Evolutionary conservation across 2,329 filamentous ascomycete genomes (phyloP).

Genomic region (Pseudogymnoascus destructans): DNA sequence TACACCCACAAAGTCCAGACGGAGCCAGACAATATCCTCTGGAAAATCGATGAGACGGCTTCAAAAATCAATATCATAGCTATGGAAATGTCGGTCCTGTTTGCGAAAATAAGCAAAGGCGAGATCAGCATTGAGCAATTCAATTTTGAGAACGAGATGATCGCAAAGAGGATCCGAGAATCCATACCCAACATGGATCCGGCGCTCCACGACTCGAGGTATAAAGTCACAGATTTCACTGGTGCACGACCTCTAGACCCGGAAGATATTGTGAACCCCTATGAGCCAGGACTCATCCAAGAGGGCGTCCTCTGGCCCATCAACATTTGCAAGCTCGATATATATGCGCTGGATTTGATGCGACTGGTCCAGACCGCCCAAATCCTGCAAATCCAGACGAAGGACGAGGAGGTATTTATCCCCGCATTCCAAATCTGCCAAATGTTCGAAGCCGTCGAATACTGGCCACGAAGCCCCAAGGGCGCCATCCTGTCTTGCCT

Average conservation of each 20-base stretch:
- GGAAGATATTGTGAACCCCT: constrained; percentile 63
- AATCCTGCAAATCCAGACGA: constrained; percentile 34
- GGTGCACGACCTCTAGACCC: constrained; percentile 38
- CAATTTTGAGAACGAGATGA: constrained; percentile 41
- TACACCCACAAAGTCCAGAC: constrained; percentile 44
- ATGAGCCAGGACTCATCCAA: constrained; percentile 55
- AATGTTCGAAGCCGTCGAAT: constrained; percentile 65
- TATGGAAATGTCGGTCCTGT: constrained; percentile 67
- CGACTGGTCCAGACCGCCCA: constrained; percentile 56
- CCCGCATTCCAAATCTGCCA: constrained; percentile 57
- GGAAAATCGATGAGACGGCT: constrained; percentile 54
- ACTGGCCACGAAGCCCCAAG: constrained; percentile 55
- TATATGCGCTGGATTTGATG: constrained; percentile 68
- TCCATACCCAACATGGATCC: constrained; percentile 47
- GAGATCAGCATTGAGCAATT: constrained; percentile 55
- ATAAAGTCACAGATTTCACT: constrained; percentile 51
- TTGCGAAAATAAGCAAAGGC: constrained; percentile 52
- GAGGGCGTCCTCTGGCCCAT: constrained; percentile 57
- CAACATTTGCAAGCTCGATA: constrained; percentile 64
- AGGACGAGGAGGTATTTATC: constrained; percentile 43
- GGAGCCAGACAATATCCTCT: constrained; percentile 49
- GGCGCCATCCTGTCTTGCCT: constrained; percentile 63
- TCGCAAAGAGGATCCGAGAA: constrained; percentile 35
- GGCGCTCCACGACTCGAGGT: constrained; percentile 45
- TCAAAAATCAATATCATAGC: constrained; percentile 59